Evolutionary conservation across 1,284 basidiomycete genomes (phyloP).

Genomic region (Inonotus obliquus): DNA sequence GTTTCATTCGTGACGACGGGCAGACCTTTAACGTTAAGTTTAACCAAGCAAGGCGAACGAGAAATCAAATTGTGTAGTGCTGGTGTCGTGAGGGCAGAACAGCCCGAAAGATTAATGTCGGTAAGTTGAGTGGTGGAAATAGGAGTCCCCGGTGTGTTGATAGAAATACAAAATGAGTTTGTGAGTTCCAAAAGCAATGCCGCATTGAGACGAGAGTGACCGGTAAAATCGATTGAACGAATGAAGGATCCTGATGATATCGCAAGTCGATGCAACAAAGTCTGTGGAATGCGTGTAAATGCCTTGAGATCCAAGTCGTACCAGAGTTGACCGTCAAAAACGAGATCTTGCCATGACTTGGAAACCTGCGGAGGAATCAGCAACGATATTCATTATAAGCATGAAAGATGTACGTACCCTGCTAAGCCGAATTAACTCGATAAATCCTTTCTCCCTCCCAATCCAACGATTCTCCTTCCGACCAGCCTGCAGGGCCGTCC

Average conservation of each 20-base stretch:
- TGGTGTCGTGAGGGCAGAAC: slow-evolving; percentile 55
- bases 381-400: slow-evolving; percentile 20
- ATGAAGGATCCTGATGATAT: slow-evolving; percentile 63
- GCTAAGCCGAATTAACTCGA: slow-evolving; percentile 76
- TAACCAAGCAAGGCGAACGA: slow-evolving; percentile 58
- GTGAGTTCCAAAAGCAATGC: slow-evolving; percentile 47
- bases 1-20: slow-evolving; percentile 67
- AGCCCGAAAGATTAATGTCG: slow-evolving; percentile 71
- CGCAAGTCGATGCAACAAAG: slow-evolving; percentile 46
- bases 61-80: slow-evolving; percentile 69
- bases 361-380: slow-evolving; percentile 58
- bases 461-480: slow-evolving; percentile 61
- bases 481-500: slow-evolving; percentile 54
- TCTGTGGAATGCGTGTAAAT: slow-evolving; percentile 51
- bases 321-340: slow-evolving; percentile 90
- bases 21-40: slow-evolving; percentile 65
- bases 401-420: slow-evolving; percentile 48
- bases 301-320: slow-evolving; percentile 52
- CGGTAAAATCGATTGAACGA: slow-evolving; percentile 57
- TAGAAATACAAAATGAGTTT: slow-evolving; percentile 45
- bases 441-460: slow-evolving; percentile 64
- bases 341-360: slow-evolving; percentile 71
- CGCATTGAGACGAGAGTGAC: slow-evolving; percentile 53
- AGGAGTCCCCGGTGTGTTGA: slow-evolving; percentile 30
- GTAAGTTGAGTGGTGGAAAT: slow-evolving; percentile 56